Base-by-base conservation (phyloP, 176 grass and related monocot genomes). In the Puya raimondii region DNA sequence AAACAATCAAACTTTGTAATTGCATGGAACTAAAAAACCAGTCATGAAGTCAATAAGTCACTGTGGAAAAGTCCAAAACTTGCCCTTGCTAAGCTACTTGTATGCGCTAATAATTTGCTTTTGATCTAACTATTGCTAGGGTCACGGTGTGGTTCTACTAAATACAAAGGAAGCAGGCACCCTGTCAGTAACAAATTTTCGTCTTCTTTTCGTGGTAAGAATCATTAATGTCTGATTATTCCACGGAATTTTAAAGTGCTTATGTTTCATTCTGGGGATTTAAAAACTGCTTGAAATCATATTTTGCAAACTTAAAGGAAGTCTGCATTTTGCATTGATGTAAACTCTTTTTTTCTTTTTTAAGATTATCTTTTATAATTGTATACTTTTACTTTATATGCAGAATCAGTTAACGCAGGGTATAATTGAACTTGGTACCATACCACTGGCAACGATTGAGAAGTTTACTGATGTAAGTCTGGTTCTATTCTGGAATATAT, bases 191-290 rank as follows among this genome's bases (percentile, higher is more conserved):
- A 95, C 91, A 67, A 95, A 95, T 79, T 90, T 90, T 26, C 80
- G 84, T 13, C 91, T 95, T 80, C 72, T 95, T n/a, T 95, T 95
- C 80, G 81, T 95, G 81, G 91, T 95, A 90, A 82, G 74, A 48
- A 70, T 70, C 61, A 23, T 67, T 68, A 71, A 25, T 63, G 22
- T 2, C 0, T 66, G 49, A 11, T n/a, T 5, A 3, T 17, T 53
- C 14, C 51, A n/a, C 59, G 47, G 33, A 70, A 16, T 47, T 17
- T 48, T 49, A 23, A 47, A 25, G 51, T 53, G 57, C 56, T 61
- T 61, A 42, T 61, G 56, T n/a, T 61, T 15, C 56, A 61, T 61
- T 42, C 6, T 42, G 33, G 33, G 33, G 4, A 42, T 42, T 42
- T 42, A 42, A 42, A 7, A 42, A 7, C 33, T 42, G 5, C 33